Percentiles rank a stretch among this genome's conserved stretches.
Evolutionary conservation across 2,329 filamentous ascomycete species (phyloP).

Genomic region (Cyphellophora europaea): DNA sequence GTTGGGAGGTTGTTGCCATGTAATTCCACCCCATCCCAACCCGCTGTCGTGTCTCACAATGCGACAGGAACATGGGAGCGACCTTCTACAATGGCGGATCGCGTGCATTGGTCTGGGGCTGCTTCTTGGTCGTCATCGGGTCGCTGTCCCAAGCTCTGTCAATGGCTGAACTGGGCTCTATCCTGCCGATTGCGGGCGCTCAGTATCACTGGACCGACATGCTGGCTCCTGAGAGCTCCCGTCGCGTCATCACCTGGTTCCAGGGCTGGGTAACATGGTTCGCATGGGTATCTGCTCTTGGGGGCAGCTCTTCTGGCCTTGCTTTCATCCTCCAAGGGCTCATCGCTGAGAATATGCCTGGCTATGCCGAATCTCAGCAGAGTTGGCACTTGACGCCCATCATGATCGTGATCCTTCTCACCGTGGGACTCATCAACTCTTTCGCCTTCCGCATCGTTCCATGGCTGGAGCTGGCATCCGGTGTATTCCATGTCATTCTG

Average conservation of each 20-base stretch:
- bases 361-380: constrained; percentile 27
- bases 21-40: too few species aligned
- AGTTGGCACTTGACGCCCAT: constrained; percentile 36
- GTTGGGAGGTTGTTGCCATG: too few species aligned
- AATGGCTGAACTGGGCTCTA: constrained; percentile 22
- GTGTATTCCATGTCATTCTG: constrained; percentile 22
- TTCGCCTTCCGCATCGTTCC: constrained; percentile 29
- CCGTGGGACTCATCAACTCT: constrained; percentile 31
- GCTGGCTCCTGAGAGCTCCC: constrained; percentile 15
- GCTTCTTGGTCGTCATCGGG: too few species aligned
- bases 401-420: constrained; percentile 27
- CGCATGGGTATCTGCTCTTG: constrained; percentile 17
- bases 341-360: constrained; percentile 30
- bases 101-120: too few species aligned
- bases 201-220: constrained; percentile 24
- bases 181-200: constrained; percentile 23
- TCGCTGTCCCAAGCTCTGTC: too few species aligned
- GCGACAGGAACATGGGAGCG: too few species aligned
- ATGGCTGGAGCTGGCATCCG: constrained; percentile 29
- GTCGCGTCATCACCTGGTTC: constrained; percentile 7
- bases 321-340: constrained; percentile 36
- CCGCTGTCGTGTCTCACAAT: too few species aligned
- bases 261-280: constrained; percentile 22
- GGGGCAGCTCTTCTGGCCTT: not conserved
- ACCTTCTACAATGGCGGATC: too few species aligned